Evolutionary conservation across 2,329 filamentous ascomycete species (phyloP), one percentile per base, ranked within the genome.

Genomic region (Penicillium psychrosexuale): DNA sequence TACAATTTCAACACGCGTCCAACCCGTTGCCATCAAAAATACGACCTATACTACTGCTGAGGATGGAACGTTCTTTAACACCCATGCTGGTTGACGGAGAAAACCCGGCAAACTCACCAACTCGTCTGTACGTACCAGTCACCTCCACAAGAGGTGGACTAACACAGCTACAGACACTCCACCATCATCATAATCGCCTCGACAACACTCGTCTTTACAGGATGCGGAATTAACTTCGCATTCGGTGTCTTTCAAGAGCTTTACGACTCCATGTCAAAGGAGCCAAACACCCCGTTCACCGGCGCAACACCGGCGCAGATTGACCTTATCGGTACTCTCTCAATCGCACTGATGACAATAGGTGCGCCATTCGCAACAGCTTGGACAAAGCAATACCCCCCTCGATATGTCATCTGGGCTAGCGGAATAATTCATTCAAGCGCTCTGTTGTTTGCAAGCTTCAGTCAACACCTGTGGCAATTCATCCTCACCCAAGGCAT

Each of bases 171-270:
- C 31, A 61, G 59, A 40, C 58, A 61, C 24, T 43, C 59, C 11
- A 37, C 43, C 4, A 38, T 59, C 12, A 51, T 61, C n/a, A 33
- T 59, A 3, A 19, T 44, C 15, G 47, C 61, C 13, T 63, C 61
- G 9, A 61, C 59, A 8, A 42, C 61, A 2, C 53, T 73, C 8
- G 67, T 69, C 11, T 72, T 73, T 43, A 73, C 68, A 33, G 65
- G 63, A 44, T 73, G 72, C 44, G 72, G 72, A 22, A 66, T 75
- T 19, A 71, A 69, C 43, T 76, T 76, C 50, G 66, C 70, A 9
- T 76, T 74, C 38, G 73, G 73, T 31, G 69, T 76, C 36, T 76
- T 74, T 43, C 72, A 76, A 62, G 72, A 68, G 6, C 63, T 75
- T 0, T 75, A 75, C 36, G 71, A 74, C 45, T 62, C 65, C 4